These are phyloP conservation scores for Begonia fuchsioides DNA, from an alignment of 306 rosid genomes.

Conservation along the genomic window DNA sequence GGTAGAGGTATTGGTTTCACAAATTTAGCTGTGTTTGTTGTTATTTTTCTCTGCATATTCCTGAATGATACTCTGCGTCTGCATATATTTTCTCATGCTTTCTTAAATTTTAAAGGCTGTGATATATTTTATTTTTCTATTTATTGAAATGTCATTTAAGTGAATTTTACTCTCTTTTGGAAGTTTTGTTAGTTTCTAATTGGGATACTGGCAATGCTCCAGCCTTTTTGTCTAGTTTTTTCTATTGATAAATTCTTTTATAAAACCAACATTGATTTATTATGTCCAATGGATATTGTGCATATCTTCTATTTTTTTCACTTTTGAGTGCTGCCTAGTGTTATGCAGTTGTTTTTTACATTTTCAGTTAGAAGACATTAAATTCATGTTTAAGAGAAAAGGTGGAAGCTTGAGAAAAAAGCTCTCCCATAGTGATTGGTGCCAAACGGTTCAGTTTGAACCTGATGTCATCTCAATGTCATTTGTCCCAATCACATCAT, in stretches of 20 bases:
- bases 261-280: too few relatives aligned
- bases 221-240: too few relatives aligned
- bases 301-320: neutral
- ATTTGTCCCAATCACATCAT: slow-evolving; percentile 67
- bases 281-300: too few relatives aligned
- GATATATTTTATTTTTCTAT: too few relatives aligned
- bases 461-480: slow-evolving; percentile 83
- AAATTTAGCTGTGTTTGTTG: neutral
- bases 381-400: slow-evolving; percentile 60
- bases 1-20: slow-evolving; percentile 29
- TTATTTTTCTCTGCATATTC: neutral
- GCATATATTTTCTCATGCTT: neutral
- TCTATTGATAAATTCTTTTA: too few relatives aligned
- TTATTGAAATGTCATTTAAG: too few relatives aligned
- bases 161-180: too few relatives aligned
- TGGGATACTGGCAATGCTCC: too few relatives aligned
- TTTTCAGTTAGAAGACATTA: slow-evolving; percentile 55
- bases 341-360: neutral
- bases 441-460: slow-evolving; percentile 50
- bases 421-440: slow-evolving; percentile 52
- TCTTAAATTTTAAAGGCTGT: too few relatives aligned
- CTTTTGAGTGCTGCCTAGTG: neutral
- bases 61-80: neutral
- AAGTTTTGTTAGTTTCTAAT: too few relatives aligned
- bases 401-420: slow-evolving; percentile 47